These are phyloP conservation scores for Daphne laureola DNA, from an alignment of 441 rosid genomes.

Conservation along the genomic window DNA sequence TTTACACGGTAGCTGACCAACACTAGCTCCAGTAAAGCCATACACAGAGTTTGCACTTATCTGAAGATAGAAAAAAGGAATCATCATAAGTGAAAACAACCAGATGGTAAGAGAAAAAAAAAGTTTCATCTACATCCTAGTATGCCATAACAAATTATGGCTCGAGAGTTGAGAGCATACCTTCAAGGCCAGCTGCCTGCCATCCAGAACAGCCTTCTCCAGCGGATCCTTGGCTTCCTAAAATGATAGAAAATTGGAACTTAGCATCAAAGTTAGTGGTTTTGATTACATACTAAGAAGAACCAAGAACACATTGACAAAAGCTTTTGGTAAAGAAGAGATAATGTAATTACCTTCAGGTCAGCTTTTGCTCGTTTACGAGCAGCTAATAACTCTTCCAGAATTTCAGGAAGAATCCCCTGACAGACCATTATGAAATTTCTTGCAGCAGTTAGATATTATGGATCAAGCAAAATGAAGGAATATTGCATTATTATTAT, in stretches of 20 bases:
- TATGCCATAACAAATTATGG: conserved; percentile 6
- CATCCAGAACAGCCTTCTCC: conserved; percentile 96
- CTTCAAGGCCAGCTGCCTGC: conserved; percentile 95
- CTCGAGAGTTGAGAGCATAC: conserved; percentile 25
- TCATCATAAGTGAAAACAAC: conserved; percentile 13
- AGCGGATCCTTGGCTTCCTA: conserved; percentile 98
- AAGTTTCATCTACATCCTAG: background rate
- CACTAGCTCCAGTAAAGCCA: conserved; percentile 97
- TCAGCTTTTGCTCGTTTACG: conserved; percentile 98
- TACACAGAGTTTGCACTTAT: conserved; percentile 97
- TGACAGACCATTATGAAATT: conserved; percentile 24
- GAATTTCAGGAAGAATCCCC: conserved; percentile 99
- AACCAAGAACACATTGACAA: conserved; percentile 11
- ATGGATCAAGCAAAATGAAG: conserved; percentile 2
- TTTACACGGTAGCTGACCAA: conserved; percentile 88
- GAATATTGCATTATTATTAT: background rate
- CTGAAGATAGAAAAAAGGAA: conserved; percentile 34
- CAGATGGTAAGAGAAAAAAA: conserved; percentile 3
- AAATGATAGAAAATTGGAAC: conserved; percentile 17
- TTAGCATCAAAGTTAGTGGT: conserved; percentile 10
- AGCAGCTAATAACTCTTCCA: conserved; percentile 86
- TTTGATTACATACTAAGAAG: conserved; percentile 5
- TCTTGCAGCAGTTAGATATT: conserved; percentile 6
- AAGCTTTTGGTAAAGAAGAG: conserved; percentile 9
- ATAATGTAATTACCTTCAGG: conserved; percentile 50